Conservation (phyloP, 345 rosid genomes). For the Euphorbia pulcherrima region DNA sequence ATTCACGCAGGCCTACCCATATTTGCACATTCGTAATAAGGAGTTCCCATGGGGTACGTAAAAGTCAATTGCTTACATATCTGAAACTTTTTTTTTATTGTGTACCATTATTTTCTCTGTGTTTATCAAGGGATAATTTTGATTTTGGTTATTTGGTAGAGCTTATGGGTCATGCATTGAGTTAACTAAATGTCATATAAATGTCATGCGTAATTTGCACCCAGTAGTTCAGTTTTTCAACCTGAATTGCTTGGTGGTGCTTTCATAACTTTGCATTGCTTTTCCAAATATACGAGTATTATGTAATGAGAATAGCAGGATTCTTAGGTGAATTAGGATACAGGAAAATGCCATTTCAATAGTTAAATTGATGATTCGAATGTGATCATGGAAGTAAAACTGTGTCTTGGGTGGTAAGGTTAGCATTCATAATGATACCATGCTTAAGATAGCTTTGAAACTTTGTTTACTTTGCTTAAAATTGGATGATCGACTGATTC, state of each 20-base stretch:
- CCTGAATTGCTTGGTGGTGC: not conserved
- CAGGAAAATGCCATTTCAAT: not conserved
- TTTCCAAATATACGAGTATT: not conserved
- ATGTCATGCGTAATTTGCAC: not conserved
- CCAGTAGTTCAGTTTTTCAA: not conserved
- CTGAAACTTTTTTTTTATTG: not conserved
- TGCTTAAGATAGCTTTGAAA: not conserved
- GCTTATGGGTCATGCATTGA: not conserved
- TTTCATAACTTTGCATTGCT: not conserved
- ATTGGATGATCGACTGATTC: not conserved
- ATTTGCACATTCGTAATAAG: conserved; percentile 94
- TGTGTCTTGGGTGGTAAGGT: not conserved
- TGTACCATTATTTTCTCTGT: not conserved
- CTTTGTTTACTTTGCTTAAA: conserved; percentile 4
- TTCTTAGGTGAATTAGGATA: not conserved
- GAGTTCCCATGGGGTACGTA: conserved; percentile 98
- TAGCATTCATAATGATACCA: not conserved
- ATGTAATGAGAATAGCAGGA: no score
- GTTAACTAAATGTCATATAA: not conserved
- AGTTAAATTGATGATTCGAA: not conserved
- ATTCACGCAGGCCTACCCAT: conserved; percentile 59
- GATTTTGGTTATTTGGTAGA: not conserved
- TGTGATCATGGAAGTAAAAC: conserved; percentile 4
- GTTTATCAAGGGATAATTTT: not conserved
- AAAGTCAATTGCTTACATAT: not conserved